Percentiles rank a stretch among this genome's conserved stretches.
These are phyloP conservation scores for Geotrichum aggregatum DNA, from an alignment of 1,139 yeast species.

Conservation along the genomic window DNA sequence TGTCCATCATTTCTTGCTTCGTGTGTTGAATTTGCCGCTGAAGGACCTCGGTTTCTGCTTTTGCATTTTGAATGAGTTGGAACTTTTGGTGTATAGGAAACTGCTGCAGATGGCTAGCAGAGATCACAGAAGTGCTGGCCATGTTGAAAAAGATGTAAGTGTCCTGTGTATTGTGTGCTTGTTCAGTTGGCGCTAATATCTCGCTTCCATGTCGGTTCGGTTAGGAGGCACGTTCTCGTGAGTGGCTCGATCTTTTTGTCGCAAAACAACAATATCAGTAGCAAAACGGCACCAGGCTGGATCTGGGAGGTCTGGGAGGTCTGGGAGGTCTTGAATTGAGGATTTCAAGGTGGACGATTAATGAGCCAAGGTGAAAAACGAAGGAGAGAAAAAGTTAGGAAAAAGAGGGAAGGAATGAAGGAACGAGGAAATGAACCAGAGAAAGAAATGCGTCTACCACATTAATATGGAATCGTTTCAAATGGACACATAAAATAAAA, in stretches of 20 bases:
- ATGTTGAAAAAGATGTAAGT: constrained; percentile 7
- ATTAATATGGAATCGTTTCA: no score
- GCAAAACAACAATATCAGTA: no score
- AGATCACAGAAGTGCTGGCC: constrained; percentile 21
- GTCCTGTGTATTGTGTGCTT: no score
- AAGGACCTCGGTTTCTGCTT: constrained; percentile 28
- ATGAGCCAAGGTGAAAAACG: not conserved
- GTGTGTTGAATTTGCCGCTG: constrained; percentile 24
- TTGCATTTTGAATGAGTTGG: constrained; percentile 24
- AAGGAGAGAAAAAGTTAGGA: not conserved
- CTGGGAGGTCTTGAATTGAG: no score
- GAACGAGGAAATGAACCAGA: not conserved
- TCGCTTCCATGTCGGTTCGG: no score
- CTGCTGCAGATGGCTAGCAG: constrained; percentile 25
- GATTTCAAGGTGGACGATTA: not conserved
- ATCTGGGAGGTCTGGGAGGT: no score
- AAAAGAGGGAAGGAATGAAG: not conserved
- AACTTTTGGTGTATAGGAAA: constrained; percentile 23
- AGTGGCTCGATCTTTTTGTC: no score
- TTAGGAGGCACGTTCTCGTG: no score
- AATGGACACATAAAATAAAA: no score
- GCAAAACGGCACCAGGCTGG: no score
- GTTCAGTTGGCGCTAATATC: no score
- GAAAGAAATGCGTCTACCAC: no score
- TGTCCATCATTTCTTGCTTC: constrained; percentile 25